Evolutionary conservation across 768 basidiomycete genomes (phyloP), one percentile per base, ranked within the genome.

Genomic region (Trametes meyenii): DNA sequence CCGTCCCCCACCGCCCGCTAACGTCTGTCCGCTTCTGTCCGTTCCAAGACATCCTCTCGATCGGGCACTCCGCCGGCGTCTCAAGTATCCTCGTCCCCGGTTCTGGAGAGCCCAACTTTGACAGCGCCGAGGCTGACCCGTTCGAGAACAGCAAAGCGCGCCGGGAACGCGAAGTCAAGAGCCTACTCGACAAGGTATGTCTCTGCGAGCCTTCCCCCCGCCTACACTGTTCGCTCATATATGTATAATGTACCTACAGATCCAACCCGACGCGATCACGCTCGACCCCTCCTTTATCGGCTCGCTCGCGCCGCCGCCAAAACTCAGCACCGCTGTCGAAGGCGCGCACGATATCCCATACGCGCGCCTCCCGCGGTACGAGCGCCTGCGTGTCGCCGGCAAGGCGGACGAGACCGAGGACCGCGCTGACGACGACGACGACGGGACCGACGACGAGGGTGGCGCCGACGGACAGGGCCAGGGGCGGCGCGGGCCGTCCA

Each of bases 71-170:
- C 5, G 79, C 78, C 0, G 96, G 96, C 0, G 77, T 98, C 17
- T 92, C 92, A 4, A 90, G 85, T 43, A 83, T 98, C 52, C 80
- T 98, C 56, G 88, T 98, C 0, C 97, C 97, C 0, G 96, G 96
- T 26, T 78, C 88, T 10, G 97, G 96, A 36, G 96, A 98, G 73
- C 86, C 96, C 48, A 95, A 97, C 79, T 96, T 95, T 72, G 97
- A 99, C 70, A 91, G 89, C 60, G 73, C 82, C 14, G 97, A 98
- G 73, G 92, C 94, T 0, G 96, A 99, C 83, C 94, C 96, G 2
- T 98, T 90, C 77, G 96, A 99, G 75, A 84, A 88, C 69, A 86
- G 83, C 73, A 87, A 85, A 63, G 81, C 90, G 21, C 76, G 94
- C 59, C 81, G 92, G 56, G 97, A 98, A 77, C 81, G 92, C 58